Evolutionary conservation across 2,329 filamentous ascomycete genomes (phyloP).

Genomic region (Claviceps pazoutovae): DNA sequence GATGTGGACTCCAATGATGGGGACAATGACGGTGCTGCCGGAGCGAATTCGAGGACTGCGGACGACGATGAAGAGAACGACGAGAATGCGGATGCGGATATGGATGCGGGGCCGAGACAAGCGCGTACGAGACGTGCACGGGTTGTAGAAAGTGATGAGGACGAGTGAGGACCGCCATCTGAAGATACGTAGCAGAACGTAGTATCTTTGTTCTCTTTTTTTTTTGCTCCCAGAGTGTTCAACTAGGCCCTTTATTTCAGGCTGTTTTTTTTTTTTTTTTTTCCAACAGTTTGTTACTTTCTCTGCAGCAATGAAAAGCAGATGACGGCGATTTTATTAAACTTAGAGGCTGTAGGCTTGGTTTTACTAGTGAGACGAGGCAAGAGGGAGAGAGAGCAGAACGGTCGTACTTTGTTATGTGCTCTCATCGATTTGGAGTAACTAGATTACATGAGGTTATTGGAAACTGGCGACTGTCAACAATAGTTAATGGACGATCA

Average conservation of each 20-base stretch:
- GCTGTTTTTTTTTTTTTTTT: too few relatives aligned
- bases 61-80: neutral
- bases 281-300: too few relatives aligned
- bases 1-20: constrained; percentile 32
- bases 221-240: neutral
- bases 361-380: neutral
- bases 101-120: constrained; percentile 22
- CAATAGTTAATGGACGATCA: too few relatives aligned
- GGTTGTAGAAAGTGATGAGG: constrained; percentile 26
- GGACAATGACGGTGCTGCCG: constrained; percentile 12
- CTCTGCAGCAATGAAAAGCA: too few relatives aligned
- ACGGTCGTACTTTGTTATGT: neutral
- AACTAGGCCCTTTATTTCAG: too few relatives aligned
- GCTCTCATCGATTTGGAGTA: neutral
- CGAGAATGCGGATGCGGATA: constrained; percentile 32
- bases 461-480: too few relatives aligned
- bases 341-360: neutral
- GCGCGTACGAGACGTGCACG: constrained; percentile 37
- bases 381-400: neutral
- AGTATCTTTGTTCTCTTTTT: neutral
- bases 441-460: too few relatives aligned
- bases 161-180: constrained; percentile 1
- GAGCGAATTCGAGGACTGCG: neutral
- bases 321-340: neutral
- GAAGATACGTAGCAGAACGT: neutral